Conservation (phyloP, 2,329 filamentous ascomycete species). For the Aureobasidium sp. region DNA sequence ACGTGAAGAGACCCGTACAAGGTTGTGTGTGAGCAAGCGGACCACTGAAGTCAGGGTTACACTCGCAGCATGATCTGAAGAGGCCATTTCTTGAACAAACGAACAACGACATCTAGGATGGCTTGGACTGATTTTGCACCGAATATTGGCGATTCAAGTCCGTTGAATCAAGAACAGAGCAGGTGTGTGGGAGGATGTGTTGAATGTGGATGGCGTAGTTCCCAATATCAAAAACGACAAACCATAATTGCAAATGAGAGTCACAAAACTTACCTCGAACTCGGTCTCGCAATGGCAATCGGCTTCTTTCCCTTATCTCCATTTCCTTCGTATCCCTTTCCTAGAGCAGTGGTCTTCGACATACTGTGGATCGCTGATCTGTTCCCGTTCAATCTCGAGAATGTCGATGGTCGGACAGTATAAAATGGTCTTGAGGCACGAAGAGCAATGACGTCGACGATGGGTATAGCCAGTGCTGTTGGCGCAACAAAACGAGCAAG, state of each 20-base stretch:
- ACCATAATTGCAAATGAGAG: not conserved
- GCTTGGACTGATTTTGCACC: not conserved
- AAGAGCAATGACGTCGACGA: not conserved
- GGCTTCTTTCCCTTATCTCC: conserved; percentile 26
- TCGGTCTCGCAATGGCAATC: conserved; percentile 48
- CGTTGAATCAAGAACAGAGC: not conserved
- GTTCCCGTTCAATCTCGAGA: not conserved
- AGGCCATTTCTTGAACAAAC: not conserved
- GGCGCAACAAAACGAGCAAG: not conserved
- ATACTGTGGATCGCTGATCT: not conserved
- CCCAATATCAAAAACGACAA: not conserved
- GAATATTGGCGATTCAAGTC: not conserved
- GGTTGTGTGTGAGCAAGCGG: not conserved
- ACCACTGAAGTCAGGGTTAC: not conserved
- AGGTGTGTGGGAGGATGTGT: not conserved
- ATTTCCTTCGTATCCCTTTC: not conserved
- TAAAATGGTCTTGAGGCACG: not conserved
- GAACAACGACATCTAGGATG: not conserved
- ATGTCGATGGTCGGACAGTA: not conserved
- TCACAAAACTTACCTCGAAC: conserved; percentile 44
- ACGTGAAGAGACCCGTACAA: not conserved
- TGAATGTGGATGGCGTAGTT: not conserved
- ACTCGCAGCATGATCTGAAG: not conserved
- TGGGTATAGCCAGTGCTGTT: not conserved
- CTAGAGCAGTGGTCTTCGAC: not conserved